phyloP scores from a whole-genome alignment of 177 flowering plant species.

The Telopea speciosissima region DNA sequence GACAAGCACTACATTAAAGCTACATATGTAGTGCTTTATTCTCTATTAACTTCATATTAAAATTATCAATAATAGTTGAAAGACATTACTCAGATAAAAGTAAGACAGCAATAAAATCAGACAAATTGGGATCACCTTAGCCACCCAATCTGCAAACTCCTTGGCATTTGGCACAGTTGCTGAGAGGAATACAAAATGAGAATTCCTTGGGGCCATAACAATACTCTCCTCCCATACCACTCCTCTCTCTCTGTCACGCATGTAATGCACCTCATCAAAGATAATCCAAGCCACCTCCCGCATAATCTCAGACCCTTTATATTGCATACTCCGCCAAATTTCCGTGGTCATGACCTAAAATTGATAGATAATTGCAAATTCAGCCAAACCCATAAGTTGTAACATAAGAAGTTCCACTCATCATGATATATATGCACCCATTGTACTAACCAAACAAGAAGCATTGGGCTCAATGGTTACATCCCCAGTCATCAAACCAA shows the following conservation, averaged over 20 bases:
- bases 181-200: constrained; percentile 96
- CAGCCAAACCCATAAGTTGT: not conserved
- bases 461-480: constrained; percentile 97
- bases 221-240: constrained; percentile 99
- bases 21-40: too few species aligned
- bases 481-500: constrained; percentile 99
- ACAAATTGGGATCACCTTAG: constrained; percentile 55
- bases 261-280: constrained; percentile 98
- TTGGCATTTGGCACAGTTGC: constrained; percentile 99
- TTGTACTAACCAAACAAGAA: constrained; percentile 72
- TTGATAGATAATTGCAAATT: constrained; percentile 8
- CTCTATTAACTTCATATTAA: too few species aligned
- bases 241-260: constrained; percentile 98
- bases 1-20: too few species aligned
- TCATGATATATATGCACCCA: too few species aligned
- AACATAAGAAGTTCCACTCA: not conserved
- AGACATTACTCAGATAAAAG: not conserved
- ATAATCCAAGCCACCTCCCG: constrained; percentile 97
- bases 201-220: constrained; percentile 97
- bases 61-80: too few species aligned
- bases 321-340: constrained; percentile 99
- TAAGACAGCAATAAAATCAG: not conserved
- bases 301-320: constrained; percentile 85
- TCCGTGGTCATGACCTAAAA: constrained; percentile 97
- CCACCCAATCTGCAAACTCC: constrained; percentile 99